phyloP scores from a whole-genome alignment of 768 basidiomycete species.

The Lactarius hatsudake region DNA sequence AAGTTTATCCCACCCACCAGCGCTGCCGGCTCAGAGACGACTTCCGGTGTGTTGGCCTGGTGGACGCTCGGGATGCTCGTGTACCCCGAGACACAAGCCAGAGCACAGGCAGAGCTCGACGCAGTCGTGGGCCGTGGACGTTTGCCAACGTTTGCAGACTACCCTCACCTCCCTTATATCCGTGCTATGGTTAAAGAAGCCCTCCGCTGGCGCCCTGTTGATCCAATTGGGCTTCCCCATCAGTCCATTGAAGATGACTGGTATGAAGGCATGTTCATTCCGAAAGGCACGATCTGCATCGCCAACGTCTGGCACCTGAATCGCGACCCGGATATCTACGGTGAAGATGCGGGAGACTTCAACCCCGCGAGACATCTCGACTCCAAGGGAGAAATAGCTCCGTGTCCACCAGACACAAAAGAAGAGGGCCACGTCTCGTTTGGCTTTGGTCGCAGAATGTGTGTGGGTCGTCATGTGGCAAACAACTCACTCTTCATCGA shows the following conservation, averaged over 20 bases:
- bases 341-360: constrained; percentile 25
- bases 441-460: constrained; percentile 26
- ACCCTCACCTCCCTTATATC: constrained; percentile 24
- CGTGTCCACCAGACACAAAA: constrained; percentile 26
- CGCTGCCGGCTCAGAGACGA: constrained; percentile 26
- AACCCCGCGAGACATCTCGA: constrained; percentile 26
- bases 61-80: constrained; percentile 25
- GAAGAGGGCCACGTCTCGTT: constrained; percentile 25
- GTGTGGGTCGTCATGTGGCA: constrained; percentile 26
- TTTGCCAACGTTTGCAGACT: constrained; percentile 24
- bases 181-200: constrained; percentile 27
- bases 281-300: constrained; percentile 25
- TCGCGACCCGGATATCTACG: constrained; percentile 25
- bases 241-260: constrained; percentile 28
- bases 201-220: constrained; percentile 26
- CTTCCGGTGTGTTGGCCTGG: constrained; percentile 27
- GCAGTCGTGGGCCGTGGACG: constrained; percentile 25
- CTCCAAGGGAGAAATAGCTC: constrained; percentile 13
- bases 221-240: constrained; percentile 25
- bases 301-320: constrained; percentile 27
- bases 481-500: constrained; percentile 27
- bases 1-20: constrained; percentile 1
- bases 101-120: constrained; percentile 26
- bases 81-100: constrained; percentile 23
- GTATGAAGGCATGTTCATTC: constrained; percentile 28